Percentiles rank a stretch among this genome's conserved stretches.
Evolutionary conservation across 2,329 filamentous ascomycete genomes (phyloP).

Genomic region (Diaporthe sp.): DNA sequence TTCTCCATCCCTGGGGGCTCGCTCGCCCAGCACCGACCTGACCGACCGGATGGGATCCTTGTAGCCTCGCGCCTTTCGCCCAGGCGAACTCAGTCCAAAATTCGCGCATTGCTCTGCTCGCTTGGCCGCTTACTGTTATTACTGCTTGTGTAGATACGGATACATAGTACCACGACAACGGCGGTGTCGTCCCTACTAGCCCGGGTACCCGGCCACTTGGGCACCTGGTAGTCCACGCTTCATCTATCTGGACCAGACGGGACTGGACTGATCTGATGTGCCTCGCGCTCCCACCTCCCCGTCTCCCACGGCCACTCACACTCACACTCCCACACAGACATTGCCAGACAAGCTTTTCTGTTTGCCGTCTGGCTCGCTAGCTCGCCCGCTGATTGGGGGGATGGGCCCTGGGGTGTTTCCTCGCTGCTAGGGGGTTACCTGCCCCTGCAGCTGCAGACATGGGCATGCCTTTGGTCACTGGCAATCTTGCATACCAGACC

Average conservation of each 20-base stretch:
- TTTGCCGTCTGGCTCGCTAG: conserved; percentile 29
- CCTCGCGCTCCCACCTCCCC: conserved; percentile 12
- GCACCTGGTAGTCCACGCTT: not conserved
- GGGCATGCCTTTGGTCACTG: conserved; percentile 24
- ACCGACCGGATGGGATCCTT: conserved; percentile 33
- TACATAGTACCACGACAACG: not conserved
- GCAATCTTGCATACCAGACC: conserved; percentile 32
- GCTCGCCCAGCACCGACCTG: conserved; percentile 17
- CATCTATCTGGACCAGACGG: not conserved
- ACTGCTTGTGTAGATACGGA: not conserved
- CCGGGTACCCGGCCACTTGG: not conserved
- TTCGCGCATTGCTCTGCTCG: conserved; percentile 34
- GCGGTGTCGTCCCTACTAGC: conserved; percentile 21
- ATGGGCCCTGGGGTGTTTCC: conserved; percentile 5
- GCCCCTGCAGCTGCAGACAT: not conserved
- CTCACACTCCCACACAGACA: conserved; percentile 6
- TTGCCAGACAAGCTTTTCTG: conserved; percentile 38
- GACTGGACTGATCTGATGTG: conserved; percentile 15
- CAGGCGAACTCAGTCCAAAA: conserved; percentile 35
- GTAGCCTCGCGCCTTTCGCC: conserved; percentile 35
- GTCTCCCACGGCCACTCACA: not conserved
- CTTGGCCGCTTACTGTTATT: not conserved
- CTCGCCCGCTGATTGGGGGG: conserved; percentile 25
- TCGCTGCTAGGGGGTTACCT: conserved; percentile 5
- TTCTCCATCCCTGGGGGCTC: conserved; percentile 12